Evolutionary conservation across 2,329 filamentous ascomycete species (phyloP), one percentile per base, ranked within the genome.

Genomic region (Neodidymelliopsis sp.): DNA sequence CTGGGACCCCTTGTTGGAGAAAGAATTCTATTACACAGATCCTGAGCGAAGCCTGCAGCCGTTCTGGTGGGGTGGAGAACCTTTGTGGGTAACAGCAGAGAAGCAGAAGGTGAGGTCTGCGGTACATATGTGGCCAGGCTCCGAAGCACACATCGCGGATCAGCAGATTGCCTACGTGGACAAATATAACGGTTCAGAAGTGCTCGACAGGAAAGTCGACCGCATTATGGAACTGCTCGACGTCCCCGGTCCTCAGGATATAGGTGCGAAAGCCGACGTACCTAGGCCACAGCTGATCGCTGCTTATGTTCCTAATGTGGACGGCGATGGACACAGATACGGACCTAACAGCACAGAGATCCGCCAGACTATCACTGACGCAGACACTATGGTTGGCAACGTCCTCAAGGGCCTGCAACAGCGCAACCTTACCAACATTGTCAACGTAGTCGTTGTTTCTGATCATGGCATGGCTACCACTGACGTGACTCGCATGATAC

Each of bases 391-490:
- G 90, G 78, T 99, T 19, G 88, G 85, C 20, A 72, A 82, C 16
- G 76, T 99, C 1, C 88, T 97, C 65, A 72, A 78, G 2, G 92
- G 92, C 0, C 79, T 99, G 0, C 84, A 92, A 53, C 75, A 82
- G 35, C 86, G 94, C 37, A 97, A 97, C 68, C 76, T 99, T 39
- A 96, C 91, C 0, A 70, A 87, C 15, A 89, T 99, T 52, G 90
- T 97, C 67, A 99, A 99, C 59, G 82, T 99, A 6, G 86, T 99
- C 24, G 82, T 99, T n/a, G 93, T 99, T 2, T 97, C 91, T 0
- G 94, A 99, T 69, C 94, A 99, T 69, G 94, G 94, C 39, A 99
- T 99, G 94, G 94, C 94, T 1, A 96, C 91, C 0, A 97, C 94
- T 0, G 89, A 92, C 51, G 84, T 83, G 0, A 80, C 85, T 13